These are phyloP conservation scores for Colletotrichum zoysiae DNA, from an alignment of 2,329 filamentous ascomycete species.

Conservation along the genomic window DNA sequence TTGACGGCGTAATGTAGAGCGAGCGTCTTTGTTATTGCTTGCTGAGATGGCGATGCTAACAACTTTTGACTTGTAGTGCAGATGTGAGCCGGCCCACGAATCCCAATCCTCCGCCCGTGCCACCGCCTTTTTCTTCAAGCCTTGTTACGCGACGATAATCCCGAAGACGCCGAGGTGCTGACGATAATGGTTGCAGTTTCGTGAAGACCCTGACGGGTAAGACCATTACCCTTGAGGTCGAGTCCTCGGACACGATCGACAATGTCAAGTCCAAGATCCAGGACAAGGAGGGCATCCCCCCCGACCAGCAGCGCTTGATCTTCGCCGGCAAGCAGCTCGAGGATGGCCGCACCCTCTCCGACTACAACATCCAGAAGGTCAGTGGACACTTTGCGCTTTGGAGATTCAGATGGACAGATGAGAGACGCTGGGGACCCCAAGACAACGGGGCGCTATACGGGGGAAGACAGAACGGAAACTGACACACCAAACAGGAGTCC, in stretches of 20 bases:
- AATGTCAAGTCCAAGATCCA: slow-evolving; percentile 99
- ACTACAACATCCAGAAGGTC: slow-evolving; percentile 99
- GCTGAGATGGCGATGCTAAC: slow-evolving; percentile 44
- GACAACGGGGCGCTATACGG: not conserved
- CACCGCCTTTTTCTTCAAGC: not conserved
- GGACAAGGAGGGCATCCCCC: slow-evolving; percentile 99
- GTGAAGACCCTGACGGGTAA: slow-evolving; percentile 99
- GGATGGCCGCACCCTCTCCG: slow-evolving; percentile 94
- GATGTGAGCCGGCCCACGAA: slow-evolving; percentile 75
- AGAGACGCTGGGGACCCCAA: not conserved
- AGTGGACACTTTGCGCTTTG: slow-evolving; percentile 50
- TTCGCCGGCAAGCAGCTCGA: slow-evolving; percentile 99
- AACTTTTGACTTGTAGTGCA: slow-evolving; percentile 73
- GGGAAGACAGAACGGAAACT: slow-evolving; percentile 15
- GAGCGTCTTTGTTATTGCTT: not conserved
- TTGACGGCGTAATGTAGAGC: slow-evolving; percentile 8
- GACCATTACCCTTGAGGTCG: slow-evolving; percentile 99
- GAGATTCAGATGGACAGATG: not conserved
- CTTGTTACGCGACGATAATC: slow-evolving; percentile 38
- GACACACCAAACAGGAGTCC: slow-evolving; percentile 77
- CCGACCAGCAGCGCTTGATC: slow-evolving; percentile 98
- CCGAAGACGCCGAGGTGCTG: slow-evolving; percentile 44
- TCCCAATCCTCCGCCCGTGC: slow-evolving; percentile 34
- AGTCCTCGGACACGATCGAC: slow-evolving; percentile 99
- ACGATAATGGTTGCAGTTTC: slow-evolving; percentile 74